Base-by-base conservation (phyloP, 768 basidiomycete species). In the Pholiota molesta region DNA sequence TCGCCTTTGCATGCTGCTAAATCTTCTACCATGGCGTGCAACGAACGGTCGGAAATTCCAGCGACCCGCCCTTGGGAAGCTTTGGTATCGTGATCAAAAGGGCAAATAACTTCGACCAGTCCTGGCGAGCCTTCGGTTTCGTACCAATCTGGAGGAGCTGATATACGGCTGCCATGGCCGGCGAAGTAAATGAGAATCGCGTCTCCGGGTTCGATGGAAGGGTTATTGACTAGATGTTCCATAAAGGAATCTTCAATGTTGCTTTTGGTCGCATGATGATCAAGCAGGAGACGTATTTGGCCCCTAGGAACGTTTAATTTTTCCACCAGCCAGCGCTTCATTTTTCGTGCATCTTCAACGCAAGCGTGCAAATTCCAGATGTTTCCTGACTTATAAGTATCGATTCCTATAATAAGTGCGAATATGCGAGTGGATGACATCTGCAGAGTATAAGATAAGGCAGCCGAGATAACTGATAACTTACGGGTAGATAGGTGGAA, bases 141-240 rank as follows among this genome's bases (percentile, higher is more conserved):
- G 68, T 81, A 85, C 90, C 89, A 90, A 55, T 80, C 84, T 37
- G 74, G 71, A 54, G 88, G 88, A n/a, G 86, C 82, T 14, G 76
- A 71, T 45, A 87, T 69, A 57, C 72, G 78, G 68, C 86, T 87
- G 26, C 89, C 89, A 69, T 90, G 88, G n/a, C 89, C 90, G 39
- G 90, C 87, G 68, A 89, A 91, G 67, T 88, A 91, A 54, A 91
- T 71, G 64, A 91, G 65, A 42, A 91, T 80, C 33, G 89, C 85
- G 61, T 90, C 89, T 23, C 85, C 89, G 26, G 71, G 74, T 52
- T 83, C 80, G 55, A 91, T 87, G 29, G 73, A 73, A 8, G 81
- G 75, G 67, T 91, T 90, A 70, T 86, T 84, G 64, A 86, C 77
- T 39, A 91, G 78, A 65, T 90, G 89, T 4, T 75, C 75, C 78